Evolutionary conservation across 73 alveolate species (phyloP), one percentile per base, ranked within the genome.

Genomic region (Paramecium biaurelia): DNA sequence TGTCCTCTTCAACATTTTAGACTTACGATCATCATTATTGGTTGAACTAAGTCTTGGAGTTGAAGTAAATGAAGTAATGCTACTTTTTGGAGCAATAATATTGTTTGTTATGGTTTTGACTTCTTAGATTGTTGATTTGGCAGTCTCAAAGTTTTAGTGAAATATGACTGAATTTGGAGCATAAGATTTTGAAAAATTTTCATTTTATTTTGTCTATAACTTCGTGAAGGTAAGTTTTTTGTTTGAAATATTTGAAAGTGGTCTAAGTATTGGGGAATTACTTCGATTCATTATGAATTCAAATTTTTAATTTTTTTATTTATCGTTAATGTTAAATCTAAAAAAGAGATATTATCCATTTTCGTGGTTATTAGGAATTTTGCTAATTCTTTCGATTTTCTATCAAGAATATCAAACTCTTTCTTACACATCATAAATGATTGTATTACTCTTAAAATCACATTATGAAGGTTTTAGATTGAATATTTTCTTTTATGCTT

Each of bases 241-340:
- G 45, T 63, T 63, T 5, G 84, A 63, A 11, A 63, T 63, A 63
- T 63, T 63, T 21, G 84, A 63, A 10, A 63, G 45, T 0, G 84
- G 84, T 63, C 84, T 63, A 18, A 5, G 35, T 18, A 53, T 18
- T 30, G 84, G 84, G 9, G 84, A 63, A 63, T 30, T 18, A 63
- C 84, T 63, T 63, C 84, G 84, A 32, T 63, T 63, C 84, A 63
- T 63, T 26, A 53, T 26, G 45, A 63, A 63, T 63, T 63, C 84
- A 63, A 63, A 63, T 63, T 63, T 63, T 30, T 63, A 63, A 53
- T 53, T 63, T 30, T 26, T 63, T 63, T 63, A 63, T 63, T 63
- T 30, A 63, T 63, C 84, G 84, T 63, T 63, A 63, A 63, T 63
- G 84, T 63, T 63, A 63, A 63, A 26, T 26, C 84, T 63, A 26